A percentile compares a stretch with the other conserved stretches of the same genome.
These are phyloP conservation scores for Botryosphaeria dothidea DNA, from an alignment of 2,329 filamentous ascomycete genomes.

Conservation along the genomic window DNA sequence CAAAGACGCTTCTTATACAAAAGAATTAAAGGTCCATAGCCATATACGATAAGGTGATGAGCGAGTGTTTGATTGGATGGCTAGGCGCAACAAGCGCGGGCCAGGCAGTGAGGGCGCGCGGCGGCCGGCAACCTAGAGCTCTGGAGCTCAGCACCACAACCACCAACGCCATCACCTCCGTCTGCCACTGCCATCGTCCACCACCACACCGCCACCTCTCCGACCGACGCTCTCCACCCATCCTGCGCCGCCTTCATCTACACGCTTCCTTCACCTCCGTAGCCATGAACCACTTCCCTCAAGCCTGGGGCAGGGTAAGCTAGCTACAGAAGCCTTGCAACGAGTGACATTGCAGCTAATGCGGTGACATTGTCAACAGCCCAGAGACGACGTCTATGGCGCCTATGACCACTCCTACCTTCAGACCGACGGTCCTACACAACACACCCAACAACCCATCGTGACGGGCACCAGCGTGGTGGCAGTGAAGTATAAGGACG, in stretches of 20 bases:
- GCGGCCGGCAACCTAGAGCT: slow-evolving; percentile 15
- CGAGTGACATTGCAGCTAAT: slow-evolving; percentile 11
- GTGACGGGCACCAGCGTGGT: slow-evolving; percentile 97
- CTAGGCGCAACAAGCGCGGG: slow-evolving; percentile 2
- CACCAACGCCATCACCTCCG: slow-evolving; percentile 14
- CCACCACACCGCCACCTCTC: slow-evolving; percentile 19
- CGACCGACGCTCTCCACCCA: slow-evolving; percentile 23
- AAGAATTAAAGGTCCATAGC: too few relatives aligned
- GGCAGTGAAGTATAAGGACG: slow-evolving; percentile 92
- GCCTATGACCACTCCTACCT: slow-evolving; percentile 88
- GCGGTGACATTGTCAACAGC: slow-evolving; percentile 56
- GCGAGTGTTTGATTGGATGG: slow-evolving; percentile 7
- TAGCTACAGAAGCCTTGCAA: slow-evolving; percentile 18
- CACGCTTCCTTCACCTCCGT: neutral
- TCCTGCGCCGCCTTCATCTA: slow-evolving; percentile 10
- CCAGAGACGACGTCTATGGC: slow-evolving; percentile 95
- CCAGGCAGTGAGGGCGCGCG: slow-evolving; percentile 13
- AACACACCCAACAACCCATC: slow-evolving; percentile 88
- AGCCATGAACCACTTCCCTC: slow-evolving; percentile 66
- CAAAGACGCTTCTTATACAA: too few relatives aligned
- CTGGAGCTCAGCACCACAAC: slow-evolving; percentile 12
- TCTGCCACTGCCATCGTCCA: slow-evolving; percentile 15
- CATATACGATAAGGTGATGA: neutral
- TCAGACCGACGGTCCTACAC: slow-evolving; percentile 68
- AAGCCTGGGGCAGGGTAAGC: slow-evolving; percentile 66